These are phyloP conservation scores for Colletotrichum eremochloae DNA, from an alignment of 2,329 filamentous ascomycete species.

Conservation along the genomic window DNA sequence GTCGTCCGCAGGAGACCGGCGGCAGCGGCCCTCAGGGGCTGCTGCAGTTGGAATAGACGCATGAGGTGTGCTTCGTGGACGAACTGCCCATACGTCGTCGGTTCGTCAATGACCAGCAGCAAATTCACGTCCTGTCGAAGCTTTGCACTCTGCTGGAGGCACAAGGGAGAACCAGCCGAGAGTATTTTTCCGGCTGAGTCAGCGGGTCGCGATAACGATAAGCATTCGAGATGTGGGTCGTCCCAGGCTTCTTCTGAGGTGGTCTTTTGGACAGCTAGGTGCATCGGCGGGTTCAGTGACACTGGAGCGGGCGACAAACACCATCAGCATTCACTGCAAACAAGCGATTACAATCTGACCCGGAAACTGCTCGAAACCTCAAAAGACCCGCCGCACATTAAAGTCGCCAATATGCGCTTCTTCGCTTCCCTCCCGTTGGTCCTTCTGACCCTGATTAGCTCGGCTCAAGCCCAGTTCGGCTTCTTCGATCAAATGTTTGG, in stretches of 20 bases:
- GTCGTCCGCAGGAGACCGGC: slow-evolving; percentile 46
- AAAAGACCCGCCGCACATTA: too few relatives aligned
- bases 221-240: slow-evolving; percentile 6
- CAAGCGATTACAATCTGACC: too few relatives aligned
- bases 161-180: slow-evolving; percentile 36
- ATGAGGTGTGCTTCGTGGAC: slow-evolving; percentile 49
- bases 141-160: slow-evolving; percentile 23
- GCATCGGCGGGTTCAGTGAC: slow-evolving; percentile 9
- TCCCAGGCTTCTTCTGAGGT: not conserved
- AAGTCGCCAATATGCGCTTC: slow-evolving; percentile 50
- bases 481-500: slow-evolving; percentile 99
- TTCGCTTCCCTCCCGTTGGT: slow-evolving; percentile 52
- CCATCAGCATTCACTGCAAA: not conserved
- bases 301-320: not conserved
- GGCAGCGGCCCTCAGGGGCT: slow-evolving; percentile 59
- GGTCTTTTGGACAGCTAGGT: slow-evolving; percentile 39
- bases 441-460: slow-evolving; percentile 71
- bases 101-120: slow-evolving; percentile 24
- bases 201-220: slow-evolving; percentile 40
- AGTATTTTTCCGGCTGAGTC: slow-evolving; percentile 42
- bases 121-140: slow-evolving; percentile 18
- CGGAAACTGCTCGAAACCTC: not conserved
- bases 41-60: slow-evolving; percentile 62
- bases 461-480: slow-evolving; percentile 85
- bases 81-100: slow-evolving; percentile 34